Base-by-base conservation (phyloP, 1,139 yeast genomes). In the Suhomyces taliae region DNA sequence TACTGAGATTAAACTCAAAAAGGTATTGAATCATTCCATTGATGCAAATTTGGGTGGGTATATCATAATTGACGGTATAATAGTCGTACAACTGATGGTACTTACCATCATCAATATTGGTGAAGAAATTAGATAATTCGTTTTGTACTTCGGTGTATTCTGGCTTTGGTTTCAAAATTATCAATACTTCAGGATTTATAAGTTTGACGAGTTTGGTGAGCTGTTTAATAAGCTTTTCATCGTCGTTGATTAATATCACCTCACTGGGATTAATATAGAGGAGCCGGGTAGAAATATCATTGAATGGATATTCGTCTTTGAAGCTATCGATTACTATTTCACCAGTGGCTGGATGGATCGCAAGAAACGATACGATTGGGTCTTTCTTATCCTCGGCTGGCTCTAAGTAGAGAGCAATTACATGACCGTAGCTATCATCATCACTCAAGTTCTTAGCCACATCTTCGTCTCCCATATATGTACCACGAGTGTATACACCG, bases 401-500 rank as follows among this genome's bases (percentile, higher is more conserved):
- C 19, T 37, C 39, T 2, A 40, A 40, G 45, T 58, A 45, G 5
- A 72, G 56, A 48, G 74, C 63, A 15, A 74, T 52, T 40, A 72
- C 61, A 60, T 64, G 70, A 49, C 66, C 60, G 4, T 64, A 62
- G 35, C 57, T 56, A 15, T 54, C 59, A 10, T 61, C 67, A 34
- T 59, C 62, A 6, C 44, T 50, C 6, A 38, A 36, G 8, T 32
- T 38, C n/a, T 48, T 49, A 8, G 47, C 45, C 3, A 53, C 59
- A 40, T 61, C 70, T 44, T 78, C 83, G 49, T 81, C 87, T 47
- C 83, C 90, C 59, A 88, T 78, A 64, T 86, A 90, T 0, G 98
- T 91, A 0, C 96, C 97, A 47, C 80, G 80, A 0, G 98, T 89
- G 59, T 86, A 90, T 1, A 90, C 83, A 7, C 83, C 81, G 0